A percentile compares a stretch with the other conserved stretches of the same genome.
Evolutionary conservation across 805 yeast genomes (phyloP).

Genomic region (Ogataea pini): DNA sequence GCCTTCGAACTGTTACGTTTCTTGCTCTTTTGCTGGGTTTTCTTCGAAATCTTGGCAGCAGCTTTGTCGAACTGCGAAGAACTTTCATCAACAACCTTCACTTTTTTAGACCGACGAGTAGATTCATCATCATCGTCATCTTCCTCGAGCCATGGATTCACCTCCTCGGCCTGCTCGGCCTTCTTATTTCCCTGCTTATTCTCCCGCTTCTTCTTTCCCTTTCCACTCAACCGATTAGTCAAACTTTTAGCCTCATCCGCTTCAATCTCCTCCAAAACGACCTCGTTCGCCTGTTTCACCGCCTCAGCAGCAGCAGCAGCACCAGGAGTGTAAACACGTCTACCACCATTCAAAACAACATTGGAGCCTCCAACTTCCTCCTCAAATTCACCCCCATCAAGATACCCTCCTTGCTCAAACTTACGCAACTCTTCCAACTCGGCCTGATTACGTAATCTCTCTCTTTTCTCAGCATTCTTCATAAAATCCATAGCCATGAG

Average conservation of each 20-base stretch:
- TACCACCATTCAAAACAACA: constrained; percentile 64
- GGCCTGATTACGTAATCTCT: constrained; percentile 57
- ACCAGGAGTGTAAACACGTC: constrained; percentile 76
- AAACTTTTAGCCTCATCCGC: constrained; percentile 53
- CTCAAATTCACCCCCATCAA: constrained; percentile 38
- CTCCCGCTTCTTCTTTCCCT: constrained; percentile 15
- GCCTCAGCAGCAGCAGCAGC: constrained; percentile 42
- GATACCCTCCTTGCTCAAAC: constrained; percentile 44
- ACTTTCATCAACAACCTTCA: constrained; percentile 48
- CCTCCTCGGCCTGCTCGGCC: constrained; percentile 20
- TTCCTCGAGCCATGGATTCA: constrained; percentile 53
- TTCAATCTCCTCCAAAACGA: constrained; percentile 45
- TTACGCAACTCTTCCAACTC: constrained; percentile 51
- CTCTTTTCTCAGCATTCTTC: constrained; percentile 82
- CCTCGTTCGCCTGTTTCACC: constrained; percentile 38
- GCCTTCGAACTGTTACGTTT: constrained; percentile 38
- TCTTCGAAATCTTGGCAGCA: constrained; percentile 45
- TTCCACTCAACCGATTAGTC: constrained; percentile 37
- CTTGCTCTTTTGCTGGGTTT: constrained; percentile 18
- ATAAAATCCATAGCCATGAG: constrained; percentile 93
- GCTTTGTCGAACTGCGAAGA: constrained; percentile 53
- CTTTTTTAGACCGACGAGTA: constrained; percentile 43
- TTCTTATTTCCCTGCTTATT: constrained; percentile 10
- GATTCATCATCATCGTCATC: constrained; percentile 18
- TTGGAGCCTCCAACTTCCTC: constrained; percentile 46